phyloP scores from a whole-genome alignment of 805 yeast genomes.

The Zygotorulaspora danielsina region DNA sequence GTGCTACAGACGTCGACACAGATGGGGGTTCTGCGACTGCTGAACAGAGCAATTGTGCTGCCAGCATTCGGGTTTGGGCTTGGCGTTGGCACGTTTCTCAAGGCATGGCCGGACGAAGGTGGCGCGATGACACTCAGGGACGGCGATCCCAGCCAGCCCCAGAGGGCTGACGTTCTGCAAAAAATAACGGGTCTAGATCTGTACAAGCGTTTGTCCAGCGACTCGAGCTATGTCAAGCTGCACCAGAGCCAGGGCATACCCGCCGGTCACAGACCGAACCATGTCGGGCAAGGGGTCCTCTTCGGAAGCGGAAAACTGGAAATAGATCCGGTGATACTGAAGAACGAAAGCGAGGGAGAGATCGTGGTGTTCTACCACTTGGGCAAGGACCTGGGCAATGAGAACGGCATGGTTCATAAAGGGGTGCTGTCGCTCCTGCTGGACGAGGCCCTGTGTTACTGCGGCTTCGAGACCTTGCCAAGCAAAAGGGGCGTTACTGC shows the following conservation, averaged over 20 bases:
- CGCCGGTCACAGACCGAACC: constrained; percentile 52
- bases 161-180: constrained; percentile 30
- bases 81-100: constrained; percentile 29
- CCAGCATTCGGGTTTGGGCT: constrained; percentile 32
- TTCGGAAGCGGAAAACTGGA: constrained; percentile 65
- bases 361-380: constrained; percentile 64
- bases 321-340: constrained; percentile 69
- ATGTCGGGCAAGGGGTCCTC: constrained; percentile 68
- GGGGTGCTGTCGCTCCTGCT: constrained; percentile 74
- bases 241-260: constrained; percentile 49
- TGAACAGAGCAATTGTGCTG: constrained; percentile 22
- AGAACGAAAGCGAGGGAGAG: constrained; percentile 47
- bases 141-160: constrained; percentile 25
- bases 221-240: constrained; percentile 17
- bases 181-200: constrained; percentile 15
- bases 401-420: constrained; percentile 71
- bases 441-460: constrained; percentile 80
- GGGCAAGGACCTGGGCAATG: constrained; percentile 62
- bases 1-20: too few species aligned
- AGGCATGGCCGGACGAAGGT: constrained; percentile 33
- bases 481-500: constrained; percentile 88
- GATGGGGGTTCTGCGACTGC: constrained; percentile 1
- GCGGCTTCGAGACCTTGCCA: constrained; percentile 82
- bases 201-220: constrained; percentile 22
- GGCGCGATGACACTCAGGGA: constrained; percentile 17